Base-by-base conservation (phyloP, 1,284 basidiomycete species). In the Agaricales sp. region DNA sequence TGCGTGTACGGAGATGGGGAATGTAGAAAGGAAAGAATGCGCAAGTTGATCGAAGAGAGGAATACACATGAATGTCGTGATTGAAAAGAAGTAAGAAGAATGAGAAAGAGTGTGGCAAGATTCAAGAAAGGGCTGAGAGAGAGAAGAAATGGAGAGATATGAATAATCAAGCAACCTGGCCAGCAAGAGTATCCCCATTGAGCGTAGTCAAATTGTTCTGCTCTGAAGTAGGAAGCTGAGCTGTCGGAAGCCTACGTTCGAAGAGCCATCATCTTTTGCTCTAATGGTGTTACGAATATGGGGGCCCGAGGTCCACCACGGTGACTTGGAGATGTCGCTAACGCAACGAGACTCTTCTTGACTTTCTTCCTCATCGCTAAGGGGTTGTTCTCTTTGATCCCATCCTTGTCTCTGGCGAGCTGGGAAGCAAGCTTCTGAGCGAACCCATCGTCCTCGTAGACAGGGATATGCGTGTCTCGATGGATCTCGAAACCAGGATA, bases 401-500 rank as follows among this genome's bases (percentile, higher is more conserved):
- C 56, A 43, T 73, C 70, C 38, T 61, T 63, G 3, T 66, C 64
- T n/a, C 30, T 35, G 11, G 19, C 45, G 46, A 47, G 19, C 39
- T 45, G 50, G 53, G 47, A 59, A 50, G 43, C 60, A 58, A 49
- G 57, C 50, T 52, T 59, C 37, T 49, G 54, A 51, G 22, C 54
- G 21, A 23, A 53, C 26, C 45, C 22, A 20, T 53, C 47, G 16
- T 52, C 51, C 21, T 59, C 51, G 23, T 52, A 48, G 3, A 55
- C 46, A 18, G 61, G 52, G 12, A 67, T 60, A 56, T 74, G 67
- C 11, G 67, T 58, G 59, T 87, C 83, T 54, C 66, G 71, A 59
- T 75, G 71, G 43, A 87, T 70, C 48, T 69, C 64, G 57, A 88
- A 88, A 14, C 85, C 84, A 6, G 85, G 85, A 59, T 84, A 85